phyloP scores from a whole-genome alignment of 306 rosid genomes.

The Styphnolobium japonicum region DNA sequence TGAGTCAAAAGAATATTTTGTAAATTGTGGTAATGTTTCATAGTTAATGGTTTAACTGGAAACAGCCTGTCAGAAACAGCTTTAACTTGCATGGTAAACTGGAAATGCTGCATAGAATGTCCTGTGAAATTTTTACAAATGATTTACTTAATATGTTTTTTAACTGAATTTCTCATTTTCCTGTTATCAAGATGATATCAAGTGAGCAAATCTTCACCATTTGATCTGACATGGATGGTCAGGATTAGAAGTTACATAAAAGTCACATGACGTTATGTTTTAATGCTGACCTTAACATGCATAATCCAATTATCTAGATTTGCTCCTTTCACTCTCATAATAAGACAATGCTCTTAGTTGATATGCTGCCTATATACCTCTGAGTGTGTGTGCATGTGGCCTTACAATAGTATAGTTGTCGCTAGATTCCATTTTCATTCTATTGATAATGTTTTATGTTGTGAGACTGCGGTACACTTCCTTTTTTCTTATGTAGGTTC shows the following conservation, averaged over 20 bases:
- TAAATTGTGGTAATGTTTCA: background rate
- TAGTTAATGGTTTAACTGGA: constrained; percentile 18
- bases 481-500: background rate
- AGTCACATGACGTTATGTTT: no score
- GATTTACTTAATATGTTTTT: background rate
- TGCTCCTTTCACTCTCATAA: no score
- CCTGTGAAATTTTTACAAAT: background rate
- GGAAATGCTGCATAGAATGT: constrained; percentile 3
- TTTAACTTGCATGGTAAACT: constrained; percentile 14
- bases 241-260: no score
- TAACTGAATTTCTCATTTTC: background rate
- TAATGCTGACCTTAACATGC: no score
- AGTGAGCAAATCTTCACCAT: no score
- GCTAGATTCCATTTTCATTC: background rate
- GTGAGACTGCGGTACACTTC: background rate
- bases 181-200: background rate
- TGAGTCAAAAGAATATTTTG: constrained; percentile 38
- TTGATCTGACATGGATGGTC: no score
- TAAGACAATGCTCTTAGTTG: no score
- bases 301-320: no score
- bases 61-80: constrained; percentile 6
- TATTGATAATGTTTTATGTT: background rate
- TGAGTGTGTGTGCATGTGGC: background rate
- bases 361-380: no score
- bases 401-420: no score